Conservation (phyloP, 129 eudicot genomes). For the Tagetes erecta region DNA sequence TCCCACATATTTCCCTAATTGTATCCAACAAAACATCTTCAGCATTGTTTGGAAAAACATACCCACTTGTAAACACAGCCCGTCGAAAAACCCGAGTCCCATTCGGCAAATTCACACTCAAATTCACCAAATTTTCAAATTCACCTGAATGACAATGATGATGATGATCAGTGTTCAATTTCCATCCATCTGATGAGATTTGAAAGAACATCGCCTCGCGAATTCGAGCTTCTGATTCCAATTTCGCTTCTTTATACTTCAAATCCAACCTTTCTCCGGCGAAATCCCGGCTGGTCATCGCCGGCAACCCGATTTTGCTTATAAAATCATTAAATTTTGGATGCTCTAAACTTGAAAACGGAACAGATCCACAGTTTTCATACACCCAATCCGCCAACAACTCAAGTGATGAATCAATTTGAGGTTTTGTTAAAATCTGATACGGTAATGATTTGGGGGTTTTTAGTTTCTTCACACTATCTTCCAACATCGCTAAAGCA, state of each 20-base stretch:
- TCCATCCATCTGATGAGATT: conserved; percentile 77
- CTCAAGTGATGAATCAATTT: conserved; percentile 63
- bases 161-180: conserved; percentile 26
- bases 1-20: conserved; percentile 61
- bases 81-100: conserved; percentile 67
- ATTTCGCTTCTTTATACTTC: conserved; percentile 56
- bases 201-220: conserved; percentile 89
- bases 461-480: conserved; percentile 75
- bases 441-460: conserved; percentile 71
- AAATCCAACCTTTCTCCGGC: conserved; percentile 58
- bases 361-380: conserved; percentile 75
- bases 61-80: conserved; percentile 69
- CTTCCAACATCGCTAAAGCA: conserved; percentile 79
- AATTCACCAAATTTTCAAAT: conserved; percentile 70
- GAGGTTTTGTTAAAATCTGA: conserved; percentile 57
- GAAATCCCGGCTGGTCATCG: conserved; percentile 47
- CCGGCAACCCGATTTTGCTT: conserved; percentile 64
- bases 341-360: conserved; percentile 73
- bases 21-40: conserved; percentile 77
- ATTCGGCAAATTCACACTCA: conserved; percentile 76
- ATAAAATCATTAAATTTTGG: conserved; percentile 71
- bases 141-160: conserved; percentile 19
- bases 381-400: conserved; percentile 82
- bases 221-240: conserved; percentile 68
- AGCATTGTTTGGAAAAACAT: conserved; percentile 63